Evolutionary conservation across 768 basidiomycete genomes (phyloP).

Genomic region (Hygrophorus pudorinus): DNA sequence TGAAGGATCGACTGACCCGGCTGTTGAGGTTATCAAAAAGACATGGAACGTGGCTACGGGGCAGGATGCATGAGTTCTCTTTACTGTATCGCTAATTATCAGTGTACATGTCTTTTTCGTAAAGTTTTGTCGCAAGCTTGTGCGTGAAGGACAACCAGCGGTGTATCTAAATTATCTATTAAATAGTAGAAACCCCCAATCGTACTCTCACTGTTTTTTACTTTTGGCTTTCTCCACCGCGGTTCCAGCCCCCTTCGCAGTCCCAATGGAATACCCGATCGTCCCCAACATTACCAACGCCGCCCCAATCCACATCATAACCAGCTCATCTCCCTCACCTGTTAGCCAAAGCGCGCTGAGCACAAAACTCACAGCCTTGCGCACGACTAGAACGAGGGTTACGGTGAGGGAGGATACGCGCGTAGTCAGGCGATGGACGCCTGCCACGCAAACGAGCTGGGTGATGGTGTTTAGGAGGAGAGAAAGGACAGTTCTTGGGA

Average conservation of each 20-base stretch:
- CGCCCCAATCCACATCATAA: constrained; percentile 62
- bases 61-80: constrained; percentile 1
- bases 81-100: too few species aligned
- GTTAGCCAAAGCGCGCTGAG: constrained; percentile 52
- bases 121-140: too few species aligned
- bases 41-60: constrained; percentile 67
- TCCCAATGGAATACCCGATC: constrained; percentile 50
- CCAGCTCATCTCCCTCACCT: constrained; percentile 5
- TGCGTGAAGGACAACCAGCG: too few species aligned
- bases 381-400: constrained; percentile 69
- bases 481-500: constrained; percentile 55
- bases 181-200: too few species aligned
- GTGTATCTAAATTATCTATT: too few species aligned
- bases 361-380: constrained; percentile 70
- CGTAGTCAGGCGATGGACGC: constrained; percentile 79
- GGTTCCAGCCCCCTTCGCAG: too few species aligned
- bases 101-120: too few species aligned
- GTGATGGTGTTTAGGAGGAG: constrained; percentile 73
- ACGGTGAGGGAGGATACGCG: constrained; percentile 68
- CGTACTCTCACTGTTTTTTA: background rate
- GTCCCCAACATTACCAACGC: constrained; percentile 63
- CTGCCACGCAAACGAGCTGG: constrained; percentile 76
- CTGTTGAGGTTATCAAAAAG: constrained; percentile 48
- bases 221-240: too few species aligned
- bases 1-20: constrained; percentile 46